Evolutionary conservation across 345 rosid species (phyloP), one percentile per base, ranked within the genome.

Genomic region (Microthlaspi erraticum): DNA sequence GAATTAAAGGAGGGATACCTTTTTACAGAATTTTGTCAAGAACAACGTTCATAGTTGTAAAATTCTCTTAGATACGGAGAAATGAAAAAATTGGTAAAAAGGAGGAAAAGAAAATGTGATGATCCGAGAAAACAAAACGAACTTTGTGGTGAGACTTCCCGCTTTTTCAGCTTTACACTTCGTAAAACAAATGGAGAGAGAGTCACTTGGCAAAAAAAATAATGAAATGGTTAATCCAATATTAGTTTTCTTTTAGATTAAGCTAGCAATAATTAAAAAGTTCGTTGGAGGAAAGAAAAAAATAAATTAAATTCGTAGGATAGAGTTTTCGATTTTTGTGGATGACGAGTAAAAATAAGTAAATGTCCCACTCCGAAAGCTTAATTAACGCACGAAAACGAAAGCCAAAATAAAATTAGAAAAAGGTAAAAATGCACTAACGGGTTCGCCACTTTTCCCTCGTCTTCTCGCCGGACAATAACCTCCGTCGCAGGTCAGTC

Each of bases 121-220:
- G 79, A 76, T 76, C 79, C 70, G 74, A 75, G 64, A 75, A 61
- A 75, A 18, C 52, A 33, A 75, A 76, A 76, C 71, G 55, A 76
- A 63, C 71, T 76, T 69, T 76, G 75, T 76, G 79, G 79, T 63
- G 19, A 45, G 75, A 56, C 70, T 75, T 70, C 36, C 79, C 79
- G 75, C 75, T 63, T 10, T 54, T 55, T 76, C 13, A 48, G 79
- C 71, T 75, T 60, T 62, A 20, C 65, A 20, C 52, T n/a, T 65
- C 31, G 19, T 26, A 18, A 19, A 36, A 33, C 14, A 19, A 70
- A 16, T 2, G 33, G 19, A 7, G 17, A 31, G 38, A 38, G 26
- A 71, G 46, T 10, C 57, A 68, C 43, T 68, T 45, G 73, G 41
- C 33, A 16, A 20, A 49, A 20, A 49, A 32, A 16, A 34, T 9